Evolutionary conservation across 768 basidiomycete species (phyloP), one percentile per base, ranked within the genome.

Genomic region (Neoboletus brunneissimus): DNA sequence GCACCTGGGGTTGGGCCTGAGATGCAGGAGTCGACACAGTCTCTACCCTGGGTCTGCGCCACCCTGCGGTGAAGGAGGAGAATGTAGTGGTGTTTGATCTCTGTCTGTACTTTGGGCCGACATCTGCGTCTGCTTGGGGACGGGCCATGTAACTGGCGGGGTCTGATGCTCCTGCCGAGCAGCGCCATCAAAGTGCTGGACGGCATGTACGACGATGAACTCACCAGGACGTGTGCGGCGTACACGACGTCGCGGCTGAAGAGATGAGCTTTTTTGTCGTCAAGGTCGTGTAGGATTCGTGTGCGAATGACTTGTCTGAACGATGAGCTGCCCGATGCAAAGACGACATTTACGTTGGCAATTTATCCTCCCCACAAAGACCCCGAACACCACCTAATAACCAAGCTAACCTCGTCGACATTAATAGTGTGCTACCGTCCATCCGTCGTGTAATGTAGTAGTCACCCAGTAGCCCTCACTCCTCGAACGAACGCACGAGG

Each of bases 11-110:
- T 18, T 76, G 68, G 31, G 72, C 64, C 15, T 69, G 70, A 15
- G 69, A 49, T 32, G 38, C 45, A 9, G 72, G 54, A 29, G 58
- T 65, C 8, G 68, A 59, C 29, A 72, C 63, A 16, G 72, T 67
- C 58, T 73, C 70, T 43, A 60, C 44, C 54, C 65, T 66, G 60
- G 65, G 65, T 55, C 74, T 70, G 32, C 74, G 76, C 78, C 79
- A 79, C 31, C 67, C 63, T 0, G 67, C 54, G 7, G 70, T 60
- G 58, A 77, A 76, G 20, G 72, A 67, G 10, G 74, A 54, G 45
- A 80, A 79, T 8, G 73, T 68, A 23, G 71, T 76, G 25, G 79
- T 79, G 57, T 77, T 78, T 18, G 79, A 74, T 49, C 78, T 67
- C 54, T 73, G 76, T 51, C 77, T 71, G 48, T 66, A 34, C 54